A percentile compares a stretch with the other conserved stretches of the same genome.
These are phyloP conservation scores for Chalciporus chontae DNA, from an alignment of 768 basidiomycete genomes.

Conservation along the genomic window DNA sequence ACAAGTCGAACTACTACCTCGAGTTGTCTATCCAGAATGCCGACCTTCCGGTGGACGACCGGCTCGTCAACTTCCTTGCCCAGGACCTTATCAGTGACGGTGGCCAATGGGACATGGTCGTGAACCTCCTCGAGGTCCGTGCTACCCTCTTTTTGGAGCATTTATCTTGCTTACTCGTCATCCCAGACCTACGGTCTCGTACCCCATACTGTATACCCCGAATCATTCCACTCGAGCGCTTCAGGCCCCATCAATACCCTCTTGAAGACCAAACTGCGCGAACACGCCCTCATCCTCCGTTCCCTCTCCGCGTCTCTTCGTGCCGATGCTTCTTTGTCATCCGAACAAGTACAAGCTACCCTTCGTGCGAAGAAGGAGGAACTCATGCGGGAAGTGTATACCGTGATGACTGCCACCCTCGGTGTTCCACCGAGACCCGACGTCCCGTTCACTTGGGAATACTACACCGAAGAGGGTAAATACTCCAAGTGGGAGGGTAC, in stretches of 20 bases:
- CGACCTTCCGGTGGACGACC: constrained; percentile 75
- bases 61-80: constrained; percentile 76
- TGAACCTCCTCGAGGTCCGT: constrained; percentile 59
- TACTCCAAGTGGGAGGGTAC: constrained; percentile 74
- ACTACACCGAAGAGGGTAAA: constrained; percentile 78
- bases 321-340: constrained; percentile 39
- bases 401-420: constrained; percentile 78
- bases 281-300: constrained; percentile 84
- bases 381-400: constrained; percentile 81
- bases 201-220: constrained; percentile 79
- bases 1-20: constrained; percentile 87
- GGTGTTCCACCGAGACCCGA: constrained; percentile 80
- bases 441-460: constrained; percentile 82
- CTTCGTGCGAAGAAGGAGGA: constrained; percentile 83
- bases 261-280: constrained; percentile 87
- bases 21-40: constrained; percentile 83
- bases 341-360: constrained; percentile 44
- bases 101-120: constrained; percentile 94
- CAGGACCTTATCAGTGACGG: constrained; percentile 82
- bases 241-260: constrained; percentile 72
- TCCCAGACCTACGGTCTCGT: constrained; percentile 77
- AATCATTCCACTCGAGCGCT: constrained; percentile 77
- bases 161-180: constrained; percentile 28
- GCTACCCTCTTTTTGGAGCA: neutral
- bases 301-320: constrained; percentile 52